Base-by-base conservation (phyloP, 2,329 filamentous ascomycete genomes). In the Pestalotiopsis sp. region DNA sequence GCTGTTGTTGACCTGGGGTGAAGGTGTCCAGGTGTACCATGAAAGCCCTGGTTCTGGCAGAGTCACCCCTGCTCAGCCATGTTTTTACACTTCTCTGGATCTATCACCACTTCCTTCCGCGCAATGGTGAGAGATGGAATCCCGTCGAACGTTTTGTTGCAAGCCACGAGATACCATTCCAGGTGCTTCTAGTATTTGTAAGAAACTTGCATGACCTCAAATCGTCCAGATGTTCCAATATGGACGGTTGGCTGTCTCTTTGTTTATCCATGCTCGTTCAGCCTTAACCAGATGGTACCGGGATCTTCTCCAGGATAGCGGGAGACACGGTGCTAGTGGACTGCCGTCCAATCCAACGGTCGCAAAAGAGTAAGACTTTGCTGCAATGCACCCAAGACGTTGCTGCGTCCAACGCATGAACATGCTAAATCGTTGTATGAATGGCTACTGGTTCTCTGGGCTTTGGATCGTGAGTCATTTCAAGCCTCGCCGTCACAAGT, bases 371-470 rank as follows among this genome's bases (percentile, higher is more conserved):
- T 49, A 23, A 23, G 20, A 23, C 20, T 20, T n/a, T 20, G 17
- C 45, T 52, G 20, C 7, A 52, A 52, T 52, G 45, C 45, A 52
- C 14, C 45, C 45, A 52, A 23, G n/a, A 45, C 6, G 6, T n/a
- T 3, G n/a, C 41, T 56, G 63, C 63, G 57, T 58, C n/a, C 41
- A 66, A 66, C 17, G 63, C 63, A 66, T 66, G 63, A 66, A 58
- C 27, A 17, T 56, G 39, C 27, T 23, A 20, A 20, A 45, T 25
- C 17, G 45, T 20, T 27, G 45, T 57, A 17, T 52, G 45, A 52
- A 52, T 52, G 45, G 45, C 45, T 52, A 52, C 45, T 52, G 45
- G 45, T 20, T 52, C 17, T 12, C 20, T n/a, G 9, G 41, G 45
- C 31, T 36, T 9, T 36, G 9, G 31, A 4, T 38, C 17, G 61